phyloP scores from a whole-genome alignment of 2,329 filamentous ascomycete genomes.

The Aspergillus spinulosporus region DNA sequence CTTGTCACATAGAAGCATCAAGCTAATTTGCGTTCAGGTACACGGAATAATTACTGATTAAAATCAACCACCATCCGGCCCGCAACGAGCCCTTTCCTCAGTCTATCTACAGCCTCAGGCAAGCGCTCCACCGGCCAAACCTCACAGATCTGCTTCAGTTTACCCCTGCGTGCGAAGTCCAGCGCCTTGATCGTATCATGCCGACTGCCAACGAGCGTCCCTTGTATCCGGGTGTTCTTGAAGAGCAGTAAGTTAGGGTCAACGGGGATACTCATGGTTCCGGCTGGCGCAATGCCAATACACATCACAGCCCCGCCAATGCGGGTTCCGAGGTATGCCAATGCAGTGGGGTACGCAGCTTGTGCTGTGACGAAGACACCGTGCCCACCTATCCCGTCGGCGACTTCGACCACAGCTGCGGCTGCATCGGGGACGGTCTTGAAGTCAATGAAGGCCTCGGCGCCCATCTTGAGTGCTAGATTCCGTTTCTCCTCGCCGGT shows the following conservation, averaged over 20 bases:
- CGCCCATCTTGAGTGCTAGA: slow-evolving; percentile 52
- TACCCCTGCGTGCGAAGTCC: slow-evolving; percentile 52
- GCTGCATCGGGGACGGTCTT: slow-evolving; percentile 38
- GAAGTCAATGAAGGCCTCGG: slow-evolving; percentile 60
- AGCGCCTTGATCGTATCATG: slow-evolving; percentile 35
- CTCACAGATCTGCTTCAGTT: slow-evolving; percentile 53
- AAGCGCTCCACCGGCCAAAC: slow-evolving; percentile 50
- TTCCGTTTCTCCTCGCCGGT: slow-evolving; percentile 51
- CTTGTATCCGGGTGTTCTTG: slow-evolving; percentile 30
- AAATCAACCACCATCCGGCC: slow-evolving; percentile 58
- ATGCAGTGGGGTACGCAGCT: slow-evolving; percentile 43
- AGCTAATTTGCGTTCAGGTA: no score
- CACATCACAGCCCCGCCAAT: slow-evolving; percentile 57
- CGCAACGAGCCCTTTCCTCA: slow-evolving; percentile 53
- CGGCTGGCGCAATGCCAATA: slow-evolving; percentile 41
- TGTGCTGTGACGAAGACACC: slow-evolving; percentile 46
- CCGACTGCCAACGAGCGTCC: slow-evolving; percentile 34
- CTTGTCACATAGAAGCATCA: no score
- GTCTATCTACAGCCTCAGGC: slow-evolving; percentile 53
- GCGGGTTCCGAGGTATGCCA: slow-evolving; percentile 43
- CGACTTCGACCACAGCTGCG: slow-evolving; percentile 47
- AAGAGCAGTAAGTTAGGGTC: slow-evolving; percentile 31
- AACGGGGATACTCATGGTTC: slow-evolving; percentile 24
- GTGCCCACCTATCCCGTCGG: slow-evolving; percentile 51
- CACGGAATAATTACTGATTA: slow-evolving; percentile 31